Evolutionary conservation across 2,329 filamentous ascomycete species (phyloP).

Genomic region (Aspergillus sp.): DNA sequence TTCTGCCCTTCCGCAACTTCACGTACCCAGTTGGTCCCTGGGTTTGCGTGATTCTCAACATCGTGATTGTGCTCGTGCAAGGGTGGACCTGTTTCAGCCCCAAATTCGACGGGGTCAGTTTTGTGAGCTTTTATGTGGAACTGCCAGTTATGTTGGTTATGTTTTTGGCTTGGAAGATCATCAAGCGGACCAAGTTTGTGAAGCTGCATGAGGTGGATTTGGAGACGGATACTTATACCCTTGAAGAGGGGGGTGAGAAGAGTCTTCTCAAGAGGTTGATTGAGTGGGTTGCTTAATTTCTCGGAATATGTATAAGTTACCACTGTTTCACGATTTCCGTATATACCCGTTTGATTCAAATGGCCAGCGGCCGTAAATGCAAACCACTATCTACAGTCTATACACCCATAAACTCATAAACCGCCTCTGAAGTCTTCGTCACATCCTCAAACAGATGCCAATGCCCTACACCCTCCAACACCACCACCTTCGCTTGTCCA

Average conservation of each 20-base stretch:
- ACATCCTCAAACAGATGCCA: constrained; percentile 55
- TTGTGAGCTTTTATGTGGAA: constrained; percentile 63
- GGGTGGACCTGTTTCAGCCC: constrained; percentile 63
- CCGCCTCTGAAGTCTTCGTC: constrained; percentile 8
- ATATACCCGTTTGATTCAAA: too few species aligned
- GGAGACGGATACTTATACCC: constrained; percentile 30
- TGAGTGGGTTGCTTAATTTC: constrained; percentile 1
- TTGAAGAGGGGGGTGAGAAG: background rate
- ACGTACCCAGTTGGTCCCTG: constrained; percentile 64
- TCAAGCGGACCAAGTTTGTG: constrained; percentile 50
- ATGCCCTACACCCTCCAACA: constrained; percentile 46
- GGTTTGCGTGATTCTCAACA: constrained; percentile 57
- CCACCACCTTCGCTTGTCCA: constrained; percentile 21
- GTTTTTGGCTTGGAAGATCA: constrained; percentile 56
- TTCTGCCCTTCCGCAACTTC: constrained; percentile 66
- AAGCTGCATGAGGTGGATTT: constrained; percentile 52
- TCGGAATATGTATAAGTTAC: background rate
- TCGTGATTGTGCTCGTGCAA: constrained; percentile 62
- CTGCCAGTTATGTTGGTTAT: constrained; percentile 60
- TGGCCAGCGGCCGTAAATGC: too few species aligned
- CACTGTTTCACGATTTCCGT: too few species aligned
- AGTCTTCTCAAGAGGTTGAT: background rate
- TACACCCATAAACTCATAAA: constrained; percentile 1
- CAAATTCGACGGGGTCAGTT: constrained; percentile 44
- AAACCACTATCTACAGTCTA: too few species aligned